A percentile compares a stretch with the other conserved stretches of the same genome.
Conservation (phyloP, 1,284 basidiomycete genomes). For the Cystobasidiaceae sp. region DNA sequence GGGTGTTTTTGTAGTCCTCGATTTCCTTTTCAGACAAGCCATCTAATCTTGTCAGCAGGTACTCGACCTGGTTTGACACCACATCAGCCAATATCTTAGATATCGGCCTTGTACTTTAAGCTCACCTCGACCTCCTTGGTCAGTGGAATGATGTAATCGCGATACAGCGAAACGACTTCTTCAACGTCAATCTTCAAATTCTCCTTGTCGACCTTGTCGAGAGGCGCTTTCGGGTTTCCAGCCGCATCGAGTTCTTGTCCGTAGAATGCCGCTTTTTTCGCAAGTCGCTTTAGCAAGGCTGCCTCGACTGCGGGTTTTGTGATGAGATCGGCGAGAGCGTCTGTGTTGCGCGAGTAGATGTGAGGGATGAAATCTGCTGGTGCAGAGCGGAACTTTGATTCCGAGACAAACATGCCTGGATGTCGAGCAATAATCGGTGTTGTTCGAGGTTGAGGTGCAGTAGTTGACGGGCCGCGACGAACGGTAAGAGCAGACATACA, state of each 20-base stretch:
- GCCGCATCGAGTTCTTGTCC: constrained; percentile 80
- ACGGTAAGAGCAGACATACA: not conserved
- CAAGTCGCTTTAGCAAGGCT: constrained; percentile 74
- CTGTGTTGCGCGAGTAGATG: constrained; percentile 70
- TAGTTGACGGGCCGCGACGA: not conserved
- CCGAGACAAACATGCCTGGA: constrained; percentile 94
- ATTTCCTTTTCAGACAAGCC: constrained; percentile 73
- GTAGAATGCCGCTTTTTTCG: constrained; percentile 87
- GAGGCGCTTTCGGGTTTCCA: constrained; percentile 51
- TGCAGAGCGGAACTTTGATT: constrained; percentile 83
- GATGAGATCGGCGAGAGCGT: constrained; percentile 68
- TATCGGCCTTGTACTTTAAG: constrained; percentile 8
- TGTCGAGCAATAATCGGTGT: not conserved
- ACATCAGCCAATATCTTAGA: not conserved
- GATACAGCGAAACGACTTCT: constrained; percentile 85
- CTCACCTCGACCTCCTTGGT: constrained; percentile 97
- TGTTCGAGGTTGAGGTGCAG: not conserved
- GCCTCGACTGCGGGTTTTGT: constrained; percentile 94
- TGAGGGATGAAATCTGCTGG: constrained; percentile 86
- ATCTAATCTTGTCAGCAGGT: constrained; percentile 76
- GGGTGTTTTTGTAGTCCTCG: constrained; percentile 55
- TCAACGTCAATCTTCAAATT: constrained; percentile 79
- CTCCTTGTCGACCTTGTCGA: constrained; percentile 25
- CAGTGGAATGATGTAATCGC: constrained; percentile 90
- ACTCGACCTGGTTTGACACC: constrained; percentile 65